Base-by-base conservation (phyloP, 371 early-diverging fungal species). In the Smittium mucronatum region DNA sequence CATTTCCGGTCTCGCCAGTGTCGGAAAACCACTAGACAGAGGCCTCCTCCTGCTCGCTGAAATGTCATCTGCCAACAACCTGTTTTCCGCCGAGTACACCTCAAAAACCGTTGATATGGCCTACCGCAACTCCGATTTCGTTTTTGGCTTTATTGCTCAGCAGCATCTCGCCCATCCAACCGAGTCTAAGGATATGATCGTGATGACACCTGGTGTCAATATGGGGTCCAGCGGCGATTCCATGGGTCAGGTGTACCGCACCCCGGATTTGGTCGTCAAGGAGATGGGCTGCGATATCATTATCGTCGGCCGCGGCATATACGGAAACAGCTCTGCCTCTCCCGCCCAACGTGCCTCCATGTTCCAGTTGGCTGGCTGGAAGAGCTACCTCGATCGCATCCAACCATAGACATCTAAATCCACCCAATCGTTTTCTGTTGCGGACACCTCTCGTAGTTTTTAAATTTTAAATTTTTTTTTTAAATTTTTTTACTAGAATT, bases 281-380 rank as follows among this genome's bases (percentile, higher is more conserved):
- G 89, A 90, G 29, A 86, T 85, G 70, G 89, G 88, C 25, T 88
- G 92, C 67, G 98, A 97, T 82, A 84, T 97, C n/a, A 95, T 97
- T 73, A 97, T 97, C 79, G 98, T 97, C 1, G 98, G 98, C 34
- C 83, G 98, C 64, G 96, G 93, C 65, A 93, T 97, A 72, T 95
- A 96, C 75, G 93, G 90, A 30, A n/a, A n/a, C n/a, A n/a, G n/a
- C n/a, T 81, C 85, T 2, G 90, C 88, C 36, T 87, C 90, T 72
- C 77, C 87, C 1, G 85, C 80, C 35, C 72, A 63, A 1, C 89
- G 89, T 74, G 95, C 94, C 29, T 81, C 87, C 75, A 81, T 86
- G 64, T 97, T 93, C 78, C 85, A 87, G 68, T 86, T 89, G 73
- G 95, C 93, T 35, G 97, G 96, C 17, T 97, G 97, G 97, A 81